phyloP scores from a whole-genome alignment of 192 early-diverging fungal genomes.

The Chytriomyces sp. region DNA sequence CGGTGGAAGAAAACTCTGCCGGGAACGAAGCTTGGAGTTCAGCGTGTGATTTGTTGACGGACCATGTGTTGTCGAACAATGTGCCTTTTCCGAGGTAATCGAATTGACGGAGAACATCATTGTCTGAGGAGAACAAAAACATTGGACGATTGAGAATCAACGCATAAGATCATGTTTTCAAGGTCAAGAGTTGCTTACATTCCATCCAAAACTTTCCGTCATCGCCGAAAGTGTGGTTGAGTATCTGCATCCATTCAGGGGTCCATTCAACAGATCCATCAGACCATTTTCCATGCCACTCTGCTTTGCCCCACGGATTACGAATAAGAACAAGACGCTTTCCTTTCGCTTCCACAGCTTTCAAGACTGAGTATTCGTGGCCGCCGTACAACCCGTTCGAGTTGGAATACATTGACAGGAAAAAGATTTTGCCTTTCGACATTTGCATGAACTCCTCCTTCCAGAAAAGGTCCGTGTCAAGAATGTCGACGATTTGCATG shows the following conservation, averaged over 20 bases:
- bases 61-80: slow-evolving; percentile 39
- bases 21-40: slow-evolving; percentile 28
- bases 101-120: slow-evolving; percentile 40
- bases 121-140: neutral
- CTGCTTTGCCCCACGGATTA: slow-evolving; percentile 59
- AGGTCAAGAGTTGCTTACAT: neutral
- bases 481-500: slow-evolving; percentile 50
- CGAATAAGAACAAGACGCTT: slow-evolving; percentile 48
- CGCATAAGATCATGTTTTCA: no score
- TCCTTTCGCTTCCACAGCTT: slow-evolving; percentile 51
- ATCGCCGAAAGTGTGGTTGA: slow-evolving; percentile 42
- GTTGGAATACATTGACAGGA: slow-evolving; percentile 27
- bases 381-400: slow-evolving; percentile 40
- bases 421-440: slow-evolving; percentile 48
- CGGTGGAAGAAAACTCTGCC: neutral
- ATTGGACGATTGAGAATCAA: neutral
- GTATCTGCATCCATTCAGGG: slow-evolving; percentile 41
- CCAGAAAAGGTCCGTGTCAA: slow-evolving; percentile 62
- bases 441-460: slow-evolving; percentile 56
- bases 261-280: slow-evolving; percentile 43
- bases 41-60: slow-evolving; percentile 23
- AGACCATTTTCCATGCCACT: slow-evolving; percentile 56
- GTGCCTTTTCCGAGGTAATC: slow-evolving; percentile 18
- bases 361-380: slow-evolving; percentile 60
- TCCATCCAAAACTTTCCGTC: slow-evolving; percentile 48